phyloP scores from a whole-genome alignment of 2,329 filamentous ascomycete genomes.

The Ustilaginoidea virens region DNA sequence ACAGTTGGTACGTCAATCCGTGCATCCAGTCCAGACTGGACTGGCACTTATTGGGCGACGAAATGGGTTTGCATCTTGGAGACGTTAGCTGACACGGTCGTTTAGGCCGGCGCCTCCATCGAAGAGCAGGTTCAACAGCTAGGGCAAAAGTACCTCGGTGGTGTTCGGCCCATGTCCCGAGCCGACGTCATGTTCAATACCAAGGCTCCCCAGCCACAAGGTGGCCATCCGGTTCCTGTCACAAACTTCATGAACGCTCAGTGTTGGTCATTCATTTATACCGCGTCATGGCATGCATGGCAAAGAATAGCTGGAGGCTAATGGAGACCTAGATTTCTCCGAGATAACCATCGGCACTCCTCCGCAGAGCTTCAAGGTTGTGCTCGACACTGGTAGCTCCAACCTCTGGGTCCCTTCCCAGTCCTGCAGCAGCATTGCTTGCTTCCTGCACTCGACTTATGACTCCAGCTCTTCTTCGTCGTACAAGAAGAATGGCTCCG shows the following conservation, averaged over 20 bases:
- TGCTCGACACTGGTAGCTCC: slow-evolving; percentile 95
- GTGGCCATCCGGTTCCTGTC: slow-evolving; percentile 69
- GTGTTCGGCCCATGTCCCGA: slow-evolving; percentile 50
- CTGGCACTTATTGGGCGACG: too few relatives aligned
- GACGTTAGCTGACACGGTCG: slow-evolving; percentile 3
- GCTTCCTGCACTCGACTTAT: slow-evolving; percentile 95
- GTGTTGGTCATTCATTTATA: slow-evolving; percentile 44
- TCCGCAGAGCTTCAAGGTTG: slow-evolving; percentile 92
- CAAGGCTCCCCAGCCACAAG: slow-evolving; percentile 47
- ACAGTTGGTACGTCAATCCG: slow-evolving; percentile 85
- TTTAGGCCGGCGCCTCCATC: slow-evolving; percentile 60
- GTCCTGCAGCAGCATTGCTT: slow-evolving; percentile 87
- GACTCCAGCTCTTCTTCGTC: slow-evolving; percentile 78
- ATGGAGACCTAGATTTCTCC: slow-evolving; percentile 60
- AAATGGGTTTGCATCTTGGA: background rate
- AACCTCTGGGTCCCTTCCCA: slow-evolving; percentile 96
- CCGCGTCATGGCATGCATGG: background rate
- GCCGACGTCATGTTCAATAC: slow-evolving; percentile 68
- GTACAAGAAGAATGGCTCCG: slow-evolving; percentile 85
- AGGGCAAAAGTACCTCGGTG: slow-evolving; percentile 96
- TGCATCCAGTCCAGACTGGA: too few relatives aligned
- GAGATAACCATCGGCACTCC: slow-evolving; percentile 88
- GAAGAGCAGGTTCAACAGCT: slow-evolving; percentile 68
- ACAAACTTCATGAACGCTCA: slow-evolving; percentile 98
- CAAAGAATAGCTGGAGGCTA: slow-evolving; percentile 1